Evolutionary conservation across 2,329 filamentous ascomycete species (phyloP), one percentile per base, ranked within the genome.

Genomic region (Aspergillus costaricaensis): DNA sequence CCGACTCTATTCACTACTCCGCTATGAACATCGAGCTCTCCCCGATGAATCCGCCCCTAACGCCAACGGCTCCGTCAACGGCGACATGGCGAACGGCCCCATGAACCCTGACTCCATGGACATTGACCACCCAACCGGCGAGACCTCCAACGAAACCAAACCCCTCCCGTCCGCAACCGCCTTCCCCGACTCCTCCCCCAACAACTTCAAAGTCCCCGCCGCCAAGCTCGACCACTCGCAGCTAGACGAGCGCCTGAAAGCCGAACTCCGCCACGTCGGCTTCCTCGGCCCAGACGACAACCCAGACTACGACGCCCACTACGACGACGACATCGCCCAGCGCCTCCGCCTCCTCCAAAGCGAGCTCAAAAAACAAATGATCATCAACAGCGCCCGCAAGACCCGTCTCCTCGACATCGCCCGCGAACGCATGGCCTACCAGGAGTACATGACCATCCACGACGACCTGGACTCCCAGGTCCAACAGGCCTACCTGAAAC

Each of bases 401-500:
- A 84, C 91, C 6, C 87, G 93, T 2, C 82, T 99, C 10, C 87
- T 91, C 1, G 93, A 97, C 39, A 84, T 97, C 27, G 91, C 95
- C 7, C 90, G 92, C 68, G 93, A 96, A 74, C 88, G 92, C 66
- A 94, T 99, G 86, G 95, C 95, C 0, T 89, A 95, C 78, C 95
- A 99, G 73, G 95, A 99, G 75, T 99, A 96, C 80, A 90, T 89
- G 75, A 97, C 92, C 58, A 99, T 99, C 68, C 89, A 96, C 54
- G 95, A 99, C 74, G 95, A 99, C 74, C 87, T 99, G 21, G 95
- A 99, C 80, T 88, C 88, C 44, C 95, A 98, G 74, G 92, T 98
- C 44, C 93, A 98, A 72, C 89, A 91, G 55, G 94, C 95, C 3
- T 99, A 98, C 72, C 87, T 96, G 48, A 99, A 99, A 80, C 90